Conservation (phyloP, 352 stramenopile genomes). For the Albugo candida region DNA sequence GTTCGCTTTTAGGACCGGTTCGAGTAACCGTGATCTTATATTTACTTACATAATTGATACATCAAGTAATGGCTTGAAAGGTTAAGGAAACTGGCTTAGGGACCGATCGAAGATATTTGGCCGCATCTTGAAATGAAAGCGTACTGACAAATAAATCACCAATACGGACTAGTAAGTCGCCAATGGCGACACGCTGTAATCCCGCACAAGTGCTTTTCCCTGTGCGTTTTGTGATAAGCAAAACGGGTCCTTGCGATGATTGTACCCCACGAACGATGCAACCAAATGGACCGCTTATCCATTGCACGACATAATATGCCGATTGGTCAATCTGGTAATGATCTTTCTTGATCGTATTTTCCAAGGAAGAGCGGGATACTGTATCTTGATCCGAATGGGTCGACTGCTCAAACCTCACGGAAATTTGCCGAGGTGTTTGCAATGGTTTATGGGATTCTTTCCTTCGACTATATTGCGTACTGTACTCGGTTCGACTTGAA, state of each 20-base stretch:
- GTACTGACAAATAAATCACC: constrained; percentile 45
- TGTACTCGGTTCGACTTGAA: no score
- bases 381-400: no score
- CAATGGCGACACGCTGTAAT: constrained; percentile 46
- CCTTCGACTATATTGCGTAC: no score
- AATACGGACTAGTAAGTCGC: constrained; percentile 58
- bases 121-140: constrained; percentile 53
- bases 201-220: constrained; percentile 56
- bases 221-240: constrained; percentile 66
- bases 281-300: constrained; percentile 61
- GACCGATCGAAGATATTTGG: constrained; percentile 48
- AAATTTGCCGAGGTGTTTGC: no score
- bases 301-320: constrained; percentile 62
- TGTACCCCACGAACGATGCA: constrained; percentile 60
- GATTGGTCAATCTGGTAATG: constrained; percentile 38
- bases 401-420: no score
- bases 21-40: no score
- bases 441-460: no score
- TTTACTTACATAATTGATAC: no score
- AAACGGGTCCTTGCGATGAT: constrained; percentile 37
- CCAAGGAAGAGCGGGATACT: background rate
- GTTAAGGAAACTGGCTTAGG: constrained; percentile 53
- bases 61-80: constrained; percentile 25
- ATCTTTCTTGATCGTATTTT: constrained; percentile 15
- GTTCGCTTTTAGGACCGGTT: no score